Percentiles rank a stretch among this genome's conserved stretches.
phyloP scores from a whole-genome alignment of 2,329 filamentous ascomycete species.

The Colletotrichum orbiculare region DNA sequence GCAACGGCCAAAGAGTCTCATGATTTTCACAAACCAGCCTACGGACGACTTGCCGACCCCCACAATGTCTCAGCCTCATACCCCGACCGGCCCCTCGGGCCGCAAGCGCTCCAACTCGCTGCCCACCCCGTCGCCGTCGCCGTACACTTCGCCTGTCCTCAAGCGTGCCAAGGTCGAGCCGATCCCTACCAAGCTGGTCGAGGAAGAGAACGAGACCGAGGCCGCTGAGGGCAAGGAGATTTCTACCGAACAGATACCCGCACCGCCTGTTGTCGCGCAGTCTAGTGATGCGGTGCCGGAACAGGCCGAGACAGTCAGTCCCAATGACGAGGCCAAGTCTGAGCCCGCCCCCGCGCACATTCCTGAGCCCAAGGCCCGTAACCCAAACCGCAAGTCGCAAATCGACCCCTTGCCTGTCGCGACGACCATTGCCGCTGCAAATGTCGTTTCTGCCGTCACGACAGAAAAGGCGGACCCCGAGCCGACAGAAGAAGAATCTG shows the following conservation, averaged over 20 bases:
- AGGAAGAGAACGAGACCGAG: constrained; percentile 3
- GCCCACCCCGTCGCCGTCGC: constrained; percentile 51
- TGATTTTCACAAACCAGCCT: constrained; percentile 45
- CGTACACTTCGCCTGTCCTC: constrained; percentile 38
- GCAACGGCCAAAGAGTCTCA: constrained; percentile 60
- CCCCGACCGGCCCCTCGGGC: constrained; percentile 46
- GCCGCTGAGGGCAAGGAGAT: constrained; percentile 28
- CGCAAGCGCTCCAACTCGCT: constrained; percentile 62
- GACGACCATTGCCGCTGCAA: constrained; percentile 14
- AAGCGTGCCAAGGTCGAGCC: constrained; percentile 31
- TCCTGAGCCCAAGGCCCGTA: constrained; percentile 31
- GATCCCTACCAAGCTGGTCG: constrained; percentile 4
- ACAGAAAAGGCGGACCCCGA: neutral
- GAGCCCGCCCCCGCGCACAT: constrained; percentile 9
- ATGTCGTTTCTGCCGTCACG: constrained; percentile 3
- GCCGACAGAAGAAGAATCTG: constrained; percentile 54
- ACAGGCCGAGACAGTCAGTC: constrained; percentile 2
- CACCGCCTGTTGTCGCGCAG: neutral
- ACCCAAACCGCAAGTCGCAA: constrained; percentile 33
- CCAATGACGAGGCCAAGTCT: constrained; percentile 1
- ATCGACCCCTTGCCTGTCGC: constrained; percentile 9
- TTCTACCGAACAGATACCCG: constrained; percentile 26
- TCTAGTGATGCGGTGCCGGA: constrained; percentile 7
- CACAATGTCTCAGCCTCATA: constrained; percentile 48
- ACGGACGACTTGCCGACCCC: constrained; percentile 47